phyloP scores from a whole-genome alignment of 2,329 filamentous ascomycete genomes.

The Stenocarpella maydis region DNA sequence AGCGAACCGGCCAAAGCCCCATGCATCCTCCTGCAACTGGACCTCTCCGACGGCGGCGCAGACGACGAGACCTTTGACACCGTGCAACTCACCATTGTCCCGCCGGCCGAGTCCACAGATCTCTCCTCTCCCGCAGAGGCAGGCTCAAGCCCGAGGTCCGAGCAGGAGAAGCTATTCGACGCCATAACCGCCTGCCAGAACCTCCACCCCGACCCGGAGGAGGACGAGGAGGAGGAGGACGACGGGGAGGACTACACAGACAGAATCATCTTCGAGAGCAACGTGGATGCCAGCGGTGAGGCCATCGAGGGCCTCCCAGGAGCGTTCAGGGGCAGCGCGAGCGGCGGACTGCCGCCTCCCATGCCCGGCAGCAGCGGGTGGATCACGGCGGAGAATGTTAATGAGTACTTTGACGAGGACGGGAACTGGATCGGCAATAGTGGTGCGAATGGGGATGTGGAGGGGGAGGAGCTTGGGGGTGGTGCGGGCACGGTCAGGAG shows the following conservation, averaged over 20 bases:
- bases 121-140: constrained; percentile 37
- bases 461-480: constrained; percentile 64
- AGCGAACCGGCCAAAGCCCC: constrained; percentile 46
- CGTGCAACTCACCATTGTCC: constrained; percentile 73
- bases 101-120: constrained; percentile 43
- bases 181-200: constrained; percentile 80
- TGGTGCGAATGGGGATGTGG: constrained; percentile 46
- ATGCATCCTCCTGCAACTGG: constrained; percentile 73
- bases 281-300: constrained; percentile 64
- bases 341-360: constrained; percentile 67
- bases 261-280: constrained; percentile 66
- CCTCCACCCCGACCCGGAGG: constrained; percentile 74
- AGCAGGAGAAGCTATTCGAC: constrained; percentile 64
- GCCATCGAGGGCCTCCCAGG: constrained; percentile 65
- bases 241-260: constrained; percentile 64
- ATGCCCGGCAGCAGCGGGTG: constrained; percentile 79
- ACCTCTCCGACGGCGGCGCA: constrained; percentile 65
- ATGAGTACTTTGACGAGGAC: constrained; percentile 81
- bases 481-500: constrained; percentile 68
- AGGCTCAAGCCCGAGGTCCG: constrained; percentile 40
- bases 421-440: constrained; percentile 75
- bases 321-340: constrained; percentile 56
- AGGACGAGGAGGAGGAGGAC: constrained; percentile 64
- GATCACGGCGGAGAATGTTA: constrained; percentile 93
- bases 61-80: constrained; percentile 71